Evolutionary conservation across 257 asterid species (phyloP).

Genomic region (Buddleja alternifolia): DNA sequence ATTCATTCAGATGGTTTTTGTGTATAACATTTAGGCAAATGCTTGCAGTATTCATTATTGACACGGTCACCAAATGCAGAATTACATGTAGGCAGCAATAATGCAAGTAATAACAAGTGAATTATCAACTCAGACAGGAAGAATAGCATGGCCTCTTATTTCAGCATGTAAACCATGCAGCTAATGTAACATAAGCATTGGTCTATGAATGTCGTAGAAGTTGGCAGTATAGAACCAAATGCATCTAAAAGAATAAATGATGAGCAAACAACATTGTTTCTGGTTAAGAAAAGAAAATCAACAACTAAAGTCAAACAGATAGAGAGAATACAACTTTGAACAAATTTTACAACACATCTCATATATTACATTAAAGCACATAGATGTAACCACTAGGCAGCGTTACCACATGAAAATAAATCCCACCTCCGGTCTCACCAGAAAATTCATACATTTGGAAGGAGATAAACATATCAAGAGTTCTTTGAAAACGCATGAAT

Average conservation of each 20-base stretch:
- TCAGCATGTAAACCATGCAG: neutral
- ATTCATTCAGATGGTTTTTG: neutral
- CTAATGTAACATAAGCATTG: neutral
- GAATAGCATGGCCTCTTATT: slow-evolving; percentile 7
- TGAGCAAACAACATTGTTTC: neutral
- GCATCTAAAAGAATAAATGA: slow-evolving; percentile 14
- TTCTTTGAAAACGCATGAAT: neutral
- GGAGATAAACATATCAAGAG: neutral
- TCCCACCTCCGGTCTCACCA: slow-evolving; percentile 5
- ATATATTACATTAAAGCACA: slow-evolving; percentile 1
- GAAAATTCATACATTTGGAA: slow-evolving; percentile 10
- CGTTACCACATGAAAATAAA: slow-evolving; percentile 11
- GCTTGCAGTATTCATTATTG: slow-evolving; percentile 13
- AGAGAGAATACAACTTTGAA: neutral
- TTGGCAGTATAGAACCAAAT: too few species aligned
- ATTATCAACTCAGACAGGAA: slow-evolving; percentile 20
- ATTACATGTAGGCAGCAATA: neutral
- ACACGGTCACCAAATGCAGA: slow-evolving; percentile 5
- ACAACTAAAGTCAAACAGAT: neutral
- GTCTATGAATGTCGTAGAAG: neutral
- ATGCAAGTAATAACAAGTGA: slow-evolving; percentile 11
- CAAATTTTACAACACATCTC: neutral
- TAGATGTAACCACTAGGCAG: slow-evolving; percentile 9
- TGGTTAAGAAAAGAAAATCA: neutral
- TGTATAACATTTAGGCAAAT: neutral